Percentiles rank a stretch among this genome's conserved stretches.
phyloP scores from a whole-genome alignment of 2,329 filamentous ascomycete species.

The Dactylonectria estremocensis region DNA sequence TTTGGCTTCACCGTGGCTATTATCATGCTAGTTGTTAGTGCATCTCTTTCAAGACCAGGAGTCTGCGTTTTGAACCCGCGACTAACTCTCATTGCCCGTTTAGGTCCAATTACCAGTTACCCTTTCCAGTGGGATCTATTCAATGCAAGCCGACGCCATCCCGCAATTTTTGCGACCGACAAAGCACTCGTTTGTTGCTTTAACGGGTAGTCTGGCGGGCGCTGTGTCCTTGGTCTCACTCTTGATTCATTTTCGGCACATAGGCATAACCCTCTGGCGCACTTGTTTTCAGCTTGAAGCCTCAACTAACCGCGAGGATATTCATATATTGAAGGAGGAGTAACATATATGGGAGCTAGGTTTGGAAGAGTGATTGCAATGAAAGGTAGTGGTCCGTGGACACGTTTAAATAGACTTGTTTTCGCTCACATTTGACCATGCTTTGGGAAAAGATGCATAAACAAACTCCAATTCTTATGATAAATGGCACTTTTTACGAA shows the following conservation, averaged over 20 bases:
- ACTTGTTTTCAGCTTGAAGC: neutral
- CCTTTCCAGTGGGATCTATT: neutral
- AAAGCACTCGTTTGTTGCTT: neutral
- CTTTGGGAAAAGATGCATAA: too few relatives aligned
- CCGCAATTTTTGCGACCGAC: neutral
- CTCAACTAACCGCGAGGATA: too few relatives aligned
- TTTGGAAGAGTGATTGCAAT: too few relatives aligned
- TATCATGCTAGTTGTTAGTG: neutral
- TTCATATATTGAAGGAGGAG: too few relatives aligned
- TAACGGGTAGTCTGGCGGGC: neutral
- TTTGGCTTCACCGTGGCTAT: neutral
- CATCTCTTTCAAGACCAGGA: neutral
- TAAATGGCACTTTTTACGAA: too few relatives aligned
- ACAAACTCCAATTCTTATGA: too few relatives aligned
- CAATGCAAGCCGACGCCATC: neutral
- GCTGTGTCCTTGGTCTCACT: neutral
- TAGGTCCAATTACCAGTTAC: neutral
- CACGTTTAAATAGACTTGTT: too few relatives aligned
- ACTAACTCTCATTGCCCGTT: neutral
- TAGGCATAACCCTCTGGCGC: neutral
- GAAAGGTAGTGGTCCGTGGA: too few relatives aligned
- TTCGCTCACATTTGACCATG: too few relatives aligned
- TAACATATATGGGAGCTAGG: neutral
- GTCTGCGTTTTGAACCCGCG: neutral
- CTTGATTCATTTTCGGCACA: neutral